These are phyloP conservation scores for Oryza coarctata DNA, from an alignment of 176 grass and related monocot species.

Conservation along the genomic window DNA sequence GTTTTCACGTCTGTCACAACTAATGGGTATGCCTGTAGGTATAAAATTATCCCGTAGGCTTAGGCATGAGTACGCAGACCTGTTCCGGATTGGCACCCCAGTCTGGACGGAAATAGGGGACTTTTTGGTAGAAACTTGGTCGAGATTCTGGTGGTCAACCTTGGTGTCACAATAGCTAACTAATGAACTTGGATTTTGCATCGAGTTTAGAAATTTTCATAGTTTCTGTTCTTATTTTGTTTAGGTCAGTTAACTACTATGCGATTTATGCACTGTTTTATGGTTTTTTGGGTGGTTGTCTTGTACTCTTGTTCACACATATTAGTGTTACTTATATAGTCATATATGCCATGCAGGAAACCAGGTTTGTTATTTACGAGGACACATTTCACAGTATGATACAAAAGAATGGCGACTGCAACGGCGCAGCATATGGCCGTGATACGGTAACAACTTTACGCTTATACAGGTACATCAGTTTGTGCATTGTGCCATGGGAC, in stretches of 20 bases:
- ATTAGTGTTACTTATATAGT: neutral
- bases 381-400: neutral
- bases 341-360: neutral
- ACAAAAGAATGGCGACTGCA: conserved; percentile 17
- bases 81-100: no score
- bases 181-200: no score
- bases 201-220: no score
- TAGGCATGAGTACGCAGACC: no score
- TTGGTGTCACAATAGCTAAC: no score
- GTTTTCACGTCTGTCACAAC: no score
- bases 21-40: no score
- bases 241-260: neutral
- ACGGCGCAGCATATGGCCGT: conserved; percentile 6
- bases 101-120: no score
- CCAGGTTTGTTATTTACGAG: neutral
- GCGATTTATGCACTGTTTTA: neutral
- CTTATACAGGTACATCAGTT: conserved; percentile 22
- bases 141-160: no score
- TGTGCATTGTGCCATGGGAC: conserved; percentile 13
- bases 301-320: neutral
- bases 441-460: conserved; percentile 9
- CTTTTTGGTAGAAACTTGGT: no score
- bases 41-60: no score
- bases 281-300: no score
- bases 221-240: neutral